Percentiles rank a stretch among this genome's conserved stretches.
Evolutionary conservation across 2,329 filamentous ascomycete genomes (phyloP).

Genomic region (Alternaria rosae): DNA sequence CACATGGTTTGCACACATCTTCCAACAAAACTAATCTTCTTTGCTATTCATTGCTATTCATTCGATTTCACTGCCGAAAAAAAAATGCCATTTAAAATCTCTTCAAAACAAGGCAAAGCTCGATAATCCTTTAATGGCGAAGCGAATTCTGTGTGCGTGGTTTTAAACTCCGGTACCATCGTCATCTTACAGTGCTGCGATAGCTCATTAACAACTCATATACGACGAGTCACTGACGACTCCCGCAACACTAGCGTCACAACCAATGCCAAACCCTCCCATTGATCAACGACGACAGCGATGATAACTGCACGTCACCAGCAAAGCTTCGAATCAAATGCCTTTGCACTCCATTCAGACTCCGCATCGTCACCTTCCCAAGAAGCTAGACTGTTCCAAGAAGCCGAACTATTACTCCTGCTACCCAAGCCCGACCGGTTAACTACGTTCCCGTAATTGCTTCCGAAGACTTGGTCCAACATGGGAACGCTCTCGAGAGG

Average conservation of each 20-base stretch:
- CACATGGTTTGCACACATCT: neutral
- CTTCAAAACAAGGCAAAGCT: neutral
- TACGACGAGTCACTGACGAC: neutral
- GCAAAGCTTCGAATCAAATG: constrained; percentile 7
- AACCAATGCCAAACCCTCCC: neutral
- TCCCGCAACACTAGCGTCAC: neutral
- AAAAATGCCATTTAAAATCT: neutral
- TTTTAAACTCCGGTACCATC: neutral
- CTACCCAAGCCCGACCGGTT: neutral
- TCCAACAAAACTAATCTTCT: neutral
- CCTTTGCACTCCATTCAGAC: neutral
- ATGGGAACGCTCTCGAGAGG: neutral
- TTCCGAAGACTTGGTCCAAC: neutral
- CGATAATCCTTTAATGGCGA: neutral
- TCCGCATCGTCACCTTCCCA: neutral
- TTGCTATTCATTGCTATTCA: too few species aligned
- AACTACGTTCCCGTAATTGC: neutral
- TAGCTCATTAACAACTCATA: neutral
- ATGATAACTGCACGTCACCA: neutral
- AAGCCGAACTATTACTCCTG: neutral
- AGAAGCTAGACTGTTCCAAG: neutral
- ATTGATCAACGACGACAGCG: neutral
- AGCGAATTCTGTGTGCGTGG: neutral
- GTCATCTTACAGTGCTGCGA: neutral
- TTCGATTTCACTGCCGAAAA: neutral